phyloP scores from a whole-genome alignment of 2,329 filamentous ascomycete species.

The Diaporthe citrichinensis region DNA sequence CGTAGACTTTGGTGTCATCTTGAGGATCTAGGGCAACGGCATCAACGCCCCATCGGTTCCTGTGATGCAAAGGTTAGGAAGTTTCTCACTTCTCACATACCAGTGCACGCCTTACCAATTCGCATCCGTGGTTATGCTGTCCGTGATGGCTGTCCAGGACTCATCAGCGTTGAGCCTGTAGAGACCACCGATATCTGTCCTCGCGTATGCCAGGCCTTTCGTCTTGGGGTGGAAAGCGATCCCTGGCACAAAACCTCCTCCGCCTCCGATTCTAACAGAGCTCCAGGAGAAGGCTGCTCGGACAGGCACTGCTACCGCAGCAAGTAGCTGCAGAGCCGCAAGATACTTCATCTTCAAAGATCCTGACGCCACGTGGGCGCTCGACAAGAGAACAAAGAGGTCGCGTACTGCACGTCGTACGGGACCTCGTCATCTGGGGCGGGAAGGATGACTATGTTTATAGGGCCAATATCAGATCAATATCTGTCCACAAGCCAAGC shows the following conservation, averaged over 20 bases:
- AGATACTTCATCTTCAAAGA: conserved; percentile 40
- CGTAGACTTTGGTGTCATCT: conserved; percentile 65
- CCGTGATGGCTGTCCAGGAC: conserved; percentile 37
- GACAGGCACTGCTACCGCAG: conserved; percentile 45
- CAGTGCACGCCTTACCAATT: conserved; percentile 24
- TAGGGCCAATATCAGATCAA: conserved; percentile 18
- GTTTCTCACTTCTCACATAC: neutral
- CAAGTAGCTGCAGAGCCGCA: conserved; percentile 44
- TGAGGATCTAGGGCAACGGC: conserved; percentile 69
- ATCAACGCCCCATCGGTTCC: conserved; percentile 70
- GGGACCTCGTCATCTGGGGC: neutral
- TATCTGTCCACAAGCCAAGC: conserved; percentile 11
- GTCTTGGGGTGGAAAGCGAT: conserved; percentile 69
- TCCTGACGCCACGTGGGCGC: neutral
- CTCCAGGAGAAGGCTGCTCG: conserved; percentile 49
- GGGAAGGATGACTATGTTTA: conserved; percentile 15
- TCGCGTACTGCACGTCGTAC: neutral
- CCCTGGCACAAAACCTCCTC: conserved; percentile 69
- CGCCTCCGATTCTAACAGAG: conserved; percentile 62
- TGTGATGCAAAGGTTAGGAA: conserved; percentile 43
- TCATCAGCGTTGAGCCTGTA: conserved; percentile 69
- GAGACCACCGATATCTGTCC: conserved; percentile 70
- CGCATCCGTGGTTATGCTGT: conserved; percentile 37
- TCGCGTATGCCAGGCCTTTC: conserved; percentile 66
- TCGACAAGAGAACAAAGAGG: neutral